Conservation (phyloP, 1,284 basidiomycete genomes). For the Chalciporus sp. region DNA sequence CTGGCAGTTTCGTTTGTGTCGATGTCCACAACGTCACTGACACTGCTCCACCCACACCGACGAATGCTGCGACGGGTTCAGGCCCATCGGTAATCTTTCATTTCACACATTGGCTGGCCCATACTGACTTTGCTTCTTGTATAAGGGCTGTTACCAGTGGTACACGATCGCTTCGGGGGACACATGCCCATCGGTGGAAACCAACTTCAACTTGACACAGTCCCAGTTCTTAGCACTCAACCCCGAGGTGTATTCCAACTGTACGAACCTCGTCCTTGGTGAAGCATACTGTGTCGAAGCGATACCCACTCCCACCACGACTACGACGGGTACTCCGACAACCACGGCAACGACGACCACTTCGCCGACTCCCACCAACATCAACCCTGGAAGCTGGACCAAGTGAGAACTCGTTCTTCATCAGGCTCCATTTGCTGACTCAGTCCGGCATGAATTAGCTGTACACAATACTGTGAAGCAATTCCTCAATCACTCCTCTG, state of each 20-base stretch:
- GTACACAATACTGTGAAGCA: constrained; percentile 1
- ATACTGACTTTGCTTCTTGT: too few relatives aligned
- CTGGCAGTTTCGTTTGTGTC: constrained; percentile 1
- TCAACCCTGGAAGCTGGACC: constrained; percentile 3
- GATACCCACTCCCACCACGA: background rate
- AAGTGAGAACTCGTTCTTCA: background rate
- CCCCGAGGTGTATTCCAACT: background rate
- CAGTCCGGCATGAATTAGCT: background rate
- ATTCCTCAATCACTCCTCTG: background rate
- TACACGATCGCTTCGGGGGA: background rate
- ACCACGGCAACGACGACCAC: background rate
- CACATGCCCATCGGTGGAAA: background rate
- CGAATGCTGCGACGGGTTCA: constrained; percentile 1
- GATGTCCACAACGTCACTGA: background rate
- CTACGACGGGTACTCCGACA: background rate
- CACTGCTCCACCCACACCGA: constrained; percentile 2
- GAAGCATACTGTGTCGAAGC: background rate
- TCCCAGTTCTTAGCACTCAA: constrained; percentile 1
- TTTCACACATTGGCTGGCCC: background rate
- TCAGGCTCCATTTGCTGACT: background rate
- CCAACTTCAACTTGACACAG: background rate
- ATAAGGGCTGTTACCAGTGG: constrained; percentile 1
- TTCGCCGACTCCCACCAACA: background rate
- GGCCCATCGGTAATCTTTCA: background rate
- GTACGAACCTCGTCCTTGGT: background rate